These are phyloP conservation scores for Apophysomyces trapeziformis DNA, from an alignment of 371 early-diverging fungal species.

Conservation along the genomic window DNA sequence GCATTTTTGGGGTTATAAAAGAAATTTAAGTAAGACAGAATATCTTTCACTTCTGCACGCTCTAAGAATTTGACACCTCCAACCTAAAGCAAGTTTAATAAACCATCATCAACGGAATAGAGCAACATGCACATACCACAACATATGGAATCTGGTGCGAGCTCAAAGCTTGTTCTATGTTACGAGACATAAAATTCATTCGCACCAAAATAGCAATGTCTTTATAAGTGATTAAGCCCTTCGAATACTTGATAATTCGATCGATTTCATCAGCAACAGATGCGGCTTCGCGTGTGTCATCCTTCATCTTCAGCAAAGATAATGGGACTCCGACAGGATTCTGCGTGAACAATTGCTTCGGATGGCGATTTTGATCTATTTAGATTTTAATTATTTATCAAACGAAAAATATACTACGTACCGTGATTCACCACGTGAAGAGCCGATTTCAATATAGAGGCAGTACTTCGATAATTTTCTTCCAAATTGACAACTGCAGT, in stretches of 20 bases:
- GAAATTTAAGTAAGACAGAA: conserved; percentile 49
- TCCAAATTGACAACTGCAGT: conserved; percentile 46
- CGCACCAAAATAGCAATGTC: conserved; percentile 65
- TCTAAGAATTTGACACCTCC: conserved; percentile 47
- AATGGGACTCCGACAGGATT: conserved; percentile 44
- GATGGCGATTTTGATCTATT: conserved; percentile 28
- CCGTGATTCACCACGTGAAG: conserved; percentile 53
- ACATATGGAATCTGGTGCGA: conserved; percentile 48
- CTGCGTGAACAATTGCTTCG: conserved; percentile 31
- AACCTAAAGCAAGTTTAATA: conserved; percentile 33
- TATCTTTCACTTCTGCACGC: conserved; percentile 51
- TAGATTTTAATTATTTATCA: background rate
- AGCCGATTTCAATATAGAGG: conserved; percentile 50
- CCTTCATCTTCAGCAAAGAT: conserved; percentile 23
- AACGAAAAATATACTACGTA: conserved; percentile 17
- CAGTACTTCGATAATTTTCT: conserved; percentile 65
- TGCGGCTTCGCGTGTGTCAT: conserved; percentile 38
- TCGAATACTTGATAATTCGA: conserved; percentile 37
- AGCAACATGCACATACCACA: conserved; percentile 35
- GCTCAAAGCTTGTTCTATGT: conserved; percentile 53
- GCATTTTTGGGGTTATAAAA: conserved; percentile 52
- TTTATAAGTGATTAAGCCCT: conserved; percentile 39
- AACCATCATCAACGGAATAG: conserved; percentile 28
- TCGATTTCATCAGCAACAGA: conserved; percentile 50
- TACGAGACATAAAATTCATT: conserved; percentile 44